Evolutionary conservation across 2,329 filamentous ascomycete genomes (phyloP), one percentile per base, ranked within the genome.

Genomic region (Claviceps monticola): DNA sequence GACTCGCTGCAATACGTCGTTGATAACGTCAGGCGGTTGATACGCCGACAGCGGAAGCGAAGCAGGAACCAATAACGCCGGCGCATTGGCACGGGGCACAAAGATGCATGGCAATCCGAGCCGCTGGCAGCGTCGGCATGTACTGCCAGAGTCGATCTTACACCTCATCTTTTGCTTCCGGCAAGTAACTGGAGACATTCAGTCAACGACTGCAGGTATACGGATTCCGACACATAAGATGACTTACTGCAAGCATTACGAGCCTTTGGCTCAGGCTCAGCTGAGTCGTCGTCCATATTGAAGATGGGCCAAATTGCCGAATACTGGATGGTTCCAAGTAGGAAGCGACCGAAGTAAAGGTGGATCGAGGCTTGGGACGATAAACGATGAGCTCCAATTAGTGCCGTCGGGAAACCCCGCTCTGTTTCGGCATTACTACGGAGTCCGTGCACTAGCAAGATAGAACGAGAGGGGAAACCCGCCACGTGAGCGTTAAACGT

Each of bases 51-150:
- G 50, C 17, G 50, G 50, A 16, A 53, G 44, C 54, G 64, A 52
- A 57, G 50, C 50, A 11, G 50, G 50, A 4, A 51, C 50, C 50
- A 51, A 26, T 16, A 47, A 37, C 4, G 50, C 50, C 9, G 50
- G 47, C 3, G 68, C 67, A 56, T 70, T 70, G 44, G 66, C 66
- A 42, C 67, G 61, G 11, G 68, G 68, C 36, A 68, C 66, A 52
- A 70, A 70, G 13, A 70, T 60, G 56, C 68, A 71, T 21, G 65
- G 64, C 9, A 66, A 60, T n/a, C 64, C 65, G 5, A 61, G 59
- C 8, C 63, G 61, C 17, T 61, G 52, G 51, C 65, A 68, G 53
- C 66, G 59, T 17, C 65, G 63, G 55, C 65, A 68, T 0, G 61
- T 61, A 16, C 60, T 58, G 23, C 64, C 62, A 6, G 59, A 57